Conservation (phyloP, 768 basidiomycete species). For the Collybiopsis confluens region DNA sequence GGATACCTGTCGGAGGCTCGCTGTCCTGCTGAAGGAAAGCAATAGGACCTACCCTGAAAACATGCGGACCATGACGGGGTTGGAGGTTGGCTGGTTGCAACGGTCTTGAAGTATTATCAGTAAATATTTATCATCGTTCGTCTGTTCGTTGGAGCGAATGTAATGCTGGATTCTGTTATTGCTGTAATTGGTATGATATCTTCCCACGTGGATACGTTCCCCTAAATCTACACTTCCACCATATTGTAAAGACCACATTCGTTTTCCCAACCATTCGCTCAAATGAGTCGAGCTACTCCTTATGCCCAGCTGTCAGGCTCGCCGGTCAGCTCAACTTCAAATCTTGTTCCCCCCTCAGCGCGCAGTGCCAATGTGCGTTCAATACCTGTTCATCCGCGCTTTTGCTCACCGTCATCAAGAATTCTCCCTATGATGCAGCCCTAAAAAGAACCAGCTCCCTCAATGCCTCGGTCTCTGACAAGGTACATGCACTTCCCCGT, state of each 20-base stretch:
- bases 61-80: constrained; percentile 73
- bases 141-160: neutral
- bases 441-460: neutral
- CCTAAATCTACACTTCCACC: too few species aligned
- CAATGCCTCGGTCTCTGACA: constrained; percentile 5
- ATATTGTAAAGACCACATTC: too few species aligned
- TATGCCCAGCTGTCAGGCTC: constrained; percentile 5
- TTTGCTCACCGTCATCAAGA: neutral
- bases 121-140: neutral
- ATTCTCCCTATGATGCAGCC: neutral
- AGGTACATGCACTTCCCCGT: constrained; percentile 2
- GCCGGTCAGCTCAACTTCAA: neutral
- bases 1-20: constrained; percentile 69
- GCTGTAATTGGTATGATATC: too few species aligned
- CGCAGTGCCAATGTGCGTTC: neutral
- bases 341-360: neutral
- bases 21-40: constrained; percentile 69
- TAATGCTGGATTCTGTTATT: too few species aligned
- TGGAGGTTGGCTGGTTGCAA: constrained; percentile 79
- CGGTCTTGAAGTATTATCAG: constrained; percentile 18
- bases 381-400: neutral
- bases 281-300: neutral
- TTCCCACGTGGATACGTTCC: too few species aligned
- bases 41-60: constrained; percentile 71
- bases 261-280: neutral